Evolutionary conservation across 495 filamentous ascomycete species (phyloP), one percentile per base, ranked within the genome.

Genomic region (Podospora appendiculata): DNA sequence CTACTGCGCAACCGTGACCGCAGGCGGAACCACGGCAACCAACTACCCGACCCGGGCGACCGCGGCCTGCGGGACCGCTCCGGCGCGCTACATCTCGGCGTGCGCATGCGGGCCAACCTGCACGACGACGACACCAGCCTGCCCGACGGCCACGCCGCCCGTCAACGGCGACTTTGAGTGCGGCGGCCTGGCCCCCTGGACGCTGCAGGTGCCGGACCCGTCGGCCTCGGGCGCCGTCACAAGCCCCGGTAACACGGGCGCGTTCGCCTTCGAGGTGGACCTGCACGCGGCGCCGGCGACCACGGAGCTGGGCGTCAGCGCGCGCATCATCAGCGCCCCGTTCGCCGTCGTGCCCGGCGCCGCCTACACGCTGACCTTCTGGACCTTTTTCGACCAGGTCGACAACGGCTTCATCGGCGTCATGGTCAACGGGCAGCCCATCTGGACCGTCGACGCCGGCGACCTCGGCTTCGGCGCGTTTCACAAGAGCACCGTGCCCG

Each of bases 141-240:
- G 56, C 39, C 41, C 55, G 12, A 52, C 53, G 11, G 32, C 49
- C 10, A 43, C 42, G 1, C 38, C 42, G 12, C 33, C 38, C 11
- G 34, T 38, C 36, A 51, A 59, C 41, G 56, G 61, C 6, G 61
- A 62, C 32, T 63, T 63, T 32, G 61, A 63, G 39, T 63, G 61
- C 17, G 52, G 46, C 0, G 52, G 47, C 0, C 11, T 52, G 14
- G 50, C 49, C 6, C 53, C 59, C 1, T 63, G 61, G 61, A 52
- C 40, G 4, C 40, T 55, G 32, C 41, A 59, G 34, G 48, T 56
- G 7, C 52, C 53, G n/a, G 59, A 62, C 36, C 16, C 46, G 32
- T 48, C 47, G 48, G 45, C 47, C 41, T 48, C 18, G 44, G 38
- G 12, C 39, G 42, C 39, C 25, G 36, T 39, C 18, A 45, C 33